Base-by-base conservation (phyloP, 139 green algal genomes). In the Nannochloris sp. region DNA sequence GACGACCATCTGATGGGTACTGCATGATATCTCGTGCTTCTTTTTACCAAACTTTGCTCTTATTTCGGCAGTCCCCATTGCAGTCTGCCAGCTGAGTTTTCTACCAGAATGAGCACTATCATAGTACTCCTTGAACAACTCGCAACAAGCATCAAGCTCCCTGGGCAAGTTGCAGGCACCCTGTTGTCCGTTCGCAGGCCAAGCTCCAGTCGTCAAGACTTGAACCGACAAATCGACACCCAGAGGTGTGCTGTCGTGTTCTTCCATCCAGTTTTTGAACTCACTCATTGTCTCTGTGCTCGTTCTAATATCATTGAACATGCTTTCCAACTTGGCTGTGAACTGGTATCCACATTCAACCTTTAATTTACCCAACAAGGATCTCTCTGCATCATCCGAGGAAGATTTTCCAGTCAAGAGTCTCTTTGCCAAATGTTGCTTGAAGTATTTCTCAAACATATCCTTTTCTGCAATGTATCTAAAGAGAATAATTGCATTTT, bases 391-490 rank as follows among this genome's bases (percentile, higher is more conserved):
- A 62, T 78, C 71, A 44, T 78, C 71, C 12, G 43, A 57, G 46
- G 51, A 60, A 4, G 59, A 64, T 8, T 55, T 60, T 2, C 85
- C 86, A 18, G 75, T 81, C 62, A 98, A 82, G 71, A 98, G 81
- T 9, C 93, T 79, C 82, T 96, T 96, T 64, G 90, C 81, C 48
- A 98, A 78, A 76, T 98, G 93, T 81, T 95, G 83, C 80, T 96
- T 96, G 85, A 96, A 97, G 77, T 97, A 97, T 80, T 90, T 92
- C 63, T 98, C 92, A 81, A 99, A 99, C 27, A 97, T 77, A 67
- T 99, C 93, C 80, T 99, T 99, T 76, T 99, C 93, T 62, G 49
- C 61, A 19, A 85, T 61, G 70, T 74, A 87, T 64, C 89, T 80
- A 79, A 96, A 96, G 25, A 96, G 85, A 64, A 84, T 79, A 81